phyloP scores from a whole-genome alignment of 2,329 filamentous ascomycete genomes.

The Pseudocercospora crystallina region DNA sequence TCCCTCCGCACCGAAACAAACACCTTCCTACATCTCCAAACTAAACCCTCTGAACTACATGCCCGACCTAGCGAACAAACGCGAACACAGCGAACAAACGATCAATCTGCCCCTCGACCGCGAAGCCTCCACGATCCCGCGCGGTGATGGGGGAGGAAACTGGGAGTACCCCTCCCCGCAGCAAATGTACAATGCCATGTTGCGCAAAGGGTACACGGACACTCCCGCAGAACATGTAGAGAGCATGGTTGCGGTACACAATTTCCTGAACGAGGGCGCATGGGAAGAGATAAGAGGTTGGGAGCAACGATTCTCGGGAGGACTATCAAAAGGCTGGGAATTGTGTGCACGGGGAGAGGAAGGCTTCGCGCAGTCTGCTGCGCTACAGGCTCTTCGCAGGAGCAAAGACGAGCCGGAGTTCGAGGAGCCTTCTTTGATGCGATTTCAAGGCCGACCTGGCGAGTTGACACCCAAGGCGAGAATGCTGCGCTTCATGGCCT shows the following conservation, averaged over 20 bases:
- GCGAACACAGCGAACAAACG: conserved; percentile 66
- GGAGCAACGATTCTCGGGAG: conserved; percentile 81
- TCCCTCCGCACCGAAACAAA: conserved; percentile 34
- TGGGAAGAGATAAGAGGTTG: conserved; percentile 94
- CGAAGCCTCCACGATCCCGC: conserved; percentile 88
- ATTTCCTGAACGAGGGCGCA: conserved; percentile 95
- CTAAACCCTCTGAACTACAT: conserved; percentile 90
- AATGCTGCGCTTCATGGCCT: conserved; percentile 76
- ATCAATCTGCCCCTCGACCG: conserved; percentile 74
- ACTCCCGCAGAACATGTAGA: conserved; percentile 92
- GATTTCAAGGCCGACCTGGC: conserved; percentile 85
- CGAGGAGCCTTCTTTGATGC: conserved; percentile 68
- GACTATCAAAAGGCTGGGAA: conserved; percentile 56
- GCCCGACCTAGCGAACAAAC: conserved; percentile 83
- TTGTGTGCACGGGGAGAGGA: conserved; percentile 36
- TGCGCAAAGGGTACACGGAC: conserved; percentile 93
- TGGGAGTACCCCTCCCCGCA: conserved; percentile 99
- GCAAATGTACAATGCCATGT: conserved; percentile 98
- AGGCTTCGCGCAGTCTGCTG: conserved; percentile 28
- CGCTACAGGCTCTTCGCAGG: conserved; percentile 27
- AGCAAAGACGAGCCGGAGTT: conserved; percentile 20
- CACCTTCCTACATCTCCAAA: conserved; percentile 59
- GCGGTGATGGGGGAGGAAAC: conserved; percentile 69
- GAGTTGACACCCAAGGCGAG: conserved; percentile 90
- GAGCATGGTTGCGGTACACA: conserved; percentile 96